phyloP scores from a whole-genome alignment of 2,329 filamentous ascomycete species.

The Aspergillus aculeatus region DNA sequence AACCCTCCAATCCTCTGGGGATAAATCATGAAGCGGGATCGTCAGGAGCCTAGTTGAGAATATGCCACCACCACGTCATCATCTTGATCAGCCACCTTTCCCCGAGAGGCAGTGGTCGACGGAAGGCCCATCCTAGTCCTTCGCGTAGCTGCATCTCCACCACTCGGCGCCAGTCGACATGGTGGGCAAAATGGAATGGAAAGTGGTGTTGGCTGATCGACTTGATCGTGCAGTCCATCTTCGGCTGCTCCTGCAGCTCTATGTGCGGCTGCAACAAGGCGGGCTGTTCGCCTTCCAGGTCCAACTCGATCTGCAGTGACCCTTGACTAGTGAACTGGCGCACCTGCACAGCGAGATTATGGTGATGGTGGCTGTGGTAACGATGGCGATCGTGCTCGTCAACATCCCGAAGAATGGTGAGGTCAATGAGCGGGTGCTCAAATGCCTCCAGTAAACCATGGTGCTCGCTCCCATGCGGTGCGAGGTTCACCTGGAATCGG shows the following conservation, averaged over 20 bases:
- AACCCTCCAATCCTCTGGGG: neutral
- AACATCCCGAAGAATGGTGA: conserved; percentile 13
- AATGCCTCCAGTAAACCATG: conserved; percentile 5
- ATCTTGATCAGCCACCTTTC: conserved; percentile 13
- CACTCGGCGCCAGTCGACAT: conserved; percentile 17
- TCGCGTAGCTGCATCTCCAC: conserved; percentile 19
- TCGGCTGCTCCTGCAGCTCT: conserved; percentile 16
- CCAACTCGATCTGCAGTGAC: conserved; percentile 14
- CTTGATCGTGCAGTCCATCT: conserved; percentile 19
- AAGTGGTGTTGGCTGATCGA: conserved; percentile 21
- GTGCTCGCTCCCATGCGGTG: conserved; percentile 6
- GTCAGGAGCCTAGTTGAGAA: neutral
- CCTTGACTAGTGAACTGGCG: conserved; percentile 12
- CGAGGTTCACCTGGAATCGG: conserved; percentile 12
- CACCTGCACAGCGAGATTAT: conserved; percentile 16
- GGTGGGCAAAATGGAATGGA: conserved; percentile 20
- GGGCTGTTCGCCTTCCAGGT: conserved; percentile 15
- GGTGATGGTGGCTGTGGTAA: conserved; percentile 4
- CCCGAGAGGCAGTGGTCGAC: conserved; percentile 15
- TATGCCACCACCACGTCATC: conserved; percentile 18
- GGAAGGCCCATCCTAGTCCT: conserved; percentile 17
- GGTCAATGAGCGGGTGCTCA: conserved; percentile 12
- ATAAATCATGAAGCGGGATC: neutral
- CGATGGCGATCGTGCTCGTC: neutral
- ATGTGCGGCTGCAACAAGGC: conserved; percentile 16